phyloP scores from a whole-genome alignment of 2,329 filamentous ascomycete genomes.

The Alternaria gansuensis region DNA sequence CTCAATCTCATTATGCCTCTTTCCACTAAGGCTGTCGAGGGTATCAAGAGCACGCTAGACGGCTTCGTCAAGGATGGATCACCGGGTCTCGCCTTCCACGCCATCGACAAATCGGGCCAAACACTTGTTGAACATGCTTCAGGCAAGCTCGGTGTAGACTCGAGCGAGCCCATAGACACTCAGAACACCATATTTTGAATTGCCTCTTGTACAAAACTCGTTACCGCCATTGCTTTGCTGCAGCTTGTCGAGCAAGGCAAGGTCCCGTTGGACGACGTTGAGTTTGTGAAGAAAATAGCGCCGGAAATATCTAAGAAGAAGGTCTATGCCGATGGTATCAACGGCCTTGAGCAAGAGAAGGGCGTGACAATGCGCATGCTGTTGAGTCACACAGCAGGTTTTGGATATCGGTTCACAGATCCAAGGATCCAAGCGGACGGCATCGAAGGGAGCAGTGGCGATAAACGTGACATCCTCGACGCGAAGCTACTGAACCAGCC shows the following conservation, averaged over 20 bases:
- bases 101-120: constrained; percentile 57
- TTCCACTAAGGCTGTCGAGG: constrained; percentile 39
- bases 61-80: constrained; percentile 46
- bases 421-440: constrained; percentile 57
- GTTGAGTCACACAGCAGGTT: constrained; percentile 60
- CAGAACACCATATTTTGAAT: constrained; percentile 68
- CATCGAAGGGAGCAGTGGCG: constrained; percentile 22
- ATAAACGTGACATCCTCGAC: constrained; percentile 60
- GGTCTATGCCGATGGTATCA: constrained; percentile 49
- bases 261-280: constrained; percentile 48
- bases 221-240: constrained; percentile 45
- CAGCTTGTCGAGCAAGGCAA: constrained; percentile 53
- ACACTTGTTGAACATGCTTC: constrained; percentile 55
- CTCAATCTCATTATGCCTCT: constrained; percentile 39
- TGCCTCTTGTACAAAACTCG: constrained; percentile 60
- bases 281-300: constrained; percentile 42
- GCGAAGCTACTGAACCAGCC: constrained; percentile 70
- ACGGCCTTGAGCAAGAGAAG: constrained; percentile 51
- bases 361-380: constrained; percentile 63
- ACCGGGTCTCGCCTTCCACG: constrained; percentile 57
- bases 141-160: constrained; percentile 53
- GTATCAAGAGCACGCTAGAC: constrained; percentile 52
- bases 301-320: constrained; percentile 55
- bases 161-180: constrained; percentile 63
- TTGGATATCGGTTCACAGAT: constrained; percentile 61